Evolutionary conservation across 2,329 filamentous ascomycete genomes (phyloP), one percentile per base, ranked within the genome.

Genomic region (Didymella segeticola): DNA sequence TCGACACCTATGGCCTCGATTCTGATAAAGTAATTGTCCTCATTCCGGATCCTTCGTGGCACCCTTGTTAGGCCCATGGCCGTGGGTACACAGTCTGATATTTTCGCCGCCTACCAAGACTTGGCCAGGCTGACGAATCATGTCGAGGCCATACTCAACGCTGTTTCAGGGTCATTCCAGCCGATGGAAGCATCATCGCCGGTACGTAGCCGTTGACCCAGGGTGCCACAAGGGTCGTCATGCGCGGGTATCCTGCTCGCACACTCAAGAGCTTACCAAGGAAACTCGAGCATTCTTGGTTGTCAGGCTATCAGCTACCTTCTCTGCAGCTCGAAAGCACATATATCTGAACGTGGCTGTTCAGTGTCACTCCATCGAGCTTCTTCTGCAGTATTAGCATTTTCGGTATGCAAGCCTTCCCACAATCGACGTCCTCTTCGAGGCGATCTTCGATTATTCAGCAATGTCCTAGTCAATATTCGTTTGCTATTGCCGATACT

Each of bases 31-130:
- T 49, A 46, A 54, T 49, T 22, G 45, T 41, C 39, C 14, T 49
- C 46, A 54, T 54, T 54, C 51, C 51, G 29, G 27, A 25, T 45
- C 11, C 25, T 54, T 49, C 51, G 46, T 54, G 45, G 46, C 51
- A 54, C 51, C 46, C 51, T 54, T 45, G 45, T 49, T 49, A 30
- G 45, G 27, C 51, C 46, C 51, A 42, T 36, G 33, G 22, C 46
- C 51, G 23, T 49, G 51, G 51, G 22, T 41, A 20, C 51, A 49
- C 51, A 37, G 34, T 14, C 29, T 33, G 23, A 19, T 27, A 41
- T 41, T 22, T 43, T 38, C 31, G 43, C 38, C 22, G 45, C 34
- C 51, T 34, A n/a, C 31, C 20, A 38, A 20, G 25, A 19, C 12
- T 26, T 41, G 20, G 25, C 23, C 5, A 14, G 22, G 12, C 10